Conservation (phyloP, 306 rosid species). For the Cicer pinnatifidum region DNA sequence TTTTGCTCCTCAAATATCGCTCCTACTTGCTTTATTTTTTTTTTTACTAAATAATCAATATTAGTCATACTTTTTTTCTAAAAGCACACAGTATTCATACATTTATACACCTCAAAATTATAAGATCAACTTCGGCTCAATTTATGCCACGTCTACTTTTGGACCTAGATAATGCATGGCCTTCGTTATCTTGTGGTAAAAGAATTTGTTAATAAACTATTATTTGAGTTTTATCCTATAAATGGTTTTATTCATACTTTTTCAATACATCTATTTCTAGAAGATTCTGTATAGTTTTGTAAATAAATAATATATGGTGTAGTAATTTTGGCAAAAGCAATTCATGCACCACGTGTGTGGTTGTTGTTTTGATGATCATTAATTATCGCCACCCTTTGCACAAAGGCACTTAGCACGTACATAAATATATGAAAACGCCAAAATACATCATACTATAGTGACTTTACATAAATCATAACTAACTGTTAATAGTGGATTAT, state of each 20-base stretch:
- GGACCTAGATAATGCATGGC: not conserved
- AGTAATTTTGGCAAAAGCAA: conserved; percentile 17
- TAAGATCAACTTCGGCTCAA: no score
- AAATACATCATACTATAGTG: conserved; percentile 30
- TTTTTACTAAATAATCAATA: not conserved
- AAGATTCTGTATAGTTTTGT: not conserved
- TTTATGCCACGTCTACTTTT: not conserved
- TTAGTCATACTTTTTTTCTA: no score
- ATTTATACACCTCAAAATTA: no score
- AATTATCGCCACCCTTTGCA: conserved; percentile 4
- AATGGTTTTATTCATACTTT: not conserved
- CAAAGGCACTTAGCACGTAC: not conserved
- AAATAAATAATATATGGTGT: no score
- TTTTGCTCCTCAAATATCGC: conserved; percentile 30
- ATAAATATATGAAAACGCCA: conserved; percentile 16
- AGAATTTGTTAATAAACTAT: not conserved
- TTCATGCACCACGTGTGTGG: conserved; percentile 58
- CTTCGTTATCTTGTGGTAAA: conserved; percentile 6
- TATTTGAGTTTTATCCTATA: conserved; percentile 2
- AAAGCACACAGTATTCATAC: no score
- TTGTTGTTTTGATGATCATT: conserved; percentile 38
- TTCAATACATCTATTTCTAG: conserved; percentile 3
- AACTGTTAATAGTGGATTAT: conserved; percentile 36
- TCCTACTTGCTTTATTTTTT: not conserved
- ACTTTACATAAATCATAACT: conserved; percentile 38